Evolutionary conservation across 2,329 filamentous ascomycete genomes (phyloP).

Genomic region (Fusarium metavorans): DNA sequence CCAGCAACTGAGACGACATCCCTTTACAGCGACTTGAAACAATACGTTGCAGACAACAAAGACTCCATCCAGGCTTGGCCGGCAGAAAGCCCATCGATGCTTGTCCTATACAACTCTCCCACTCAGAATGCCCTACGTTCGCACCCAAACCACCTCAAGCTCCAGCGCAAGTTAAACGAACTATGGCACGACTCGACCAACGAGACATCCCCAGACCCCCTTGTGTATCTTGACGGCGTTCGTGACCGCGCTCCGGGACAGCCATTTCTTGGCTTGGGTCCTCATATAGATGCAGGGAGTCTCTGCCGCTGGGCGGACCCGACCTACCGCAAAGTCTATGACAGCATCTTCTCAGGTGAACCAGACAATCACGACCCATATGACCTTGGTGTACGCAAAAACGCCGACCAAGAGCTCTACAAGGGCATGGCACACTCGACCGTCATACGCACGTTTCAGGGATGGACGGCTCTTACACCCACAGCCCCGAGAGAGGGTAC

Average conservation of each 20-base stretch:
- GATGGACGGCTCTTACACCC: constrained; percentile 56
- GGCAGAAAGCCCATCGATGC: constrained; percentile 51
- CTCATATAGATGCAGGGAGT: constrained; percentile 58
- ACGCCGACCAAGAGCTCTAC: constrained; percentile 51
- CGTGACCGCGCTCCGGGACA: constrained; percentile 54
- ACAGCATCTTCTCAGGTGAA: constrained; percentile 51
- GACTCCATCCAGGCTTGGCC: constrained; percentile 50
- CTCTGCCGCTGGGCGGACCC: constrained; percentile 57
- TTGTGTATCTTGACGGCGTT: constrained; percentile 55
- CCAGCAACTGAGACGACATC: constrained; percentile 15
- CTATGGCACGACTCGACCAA: constrained; percentile 52
- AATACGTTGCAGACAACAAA: constrained; percentile 50
- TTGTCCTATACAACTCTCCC: constrained; percentile 54
- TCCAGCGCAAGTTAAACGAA: constrained; percentile 53
- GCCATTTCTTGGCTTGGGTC: constrained; percentile 55
- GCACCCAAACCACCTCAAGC: constrained; percentile 51
- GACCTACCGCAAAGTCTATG: constrained; percentile 52
- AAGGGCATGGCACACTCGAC: constrained; percentile 51
- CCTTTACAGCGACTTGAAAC: constrained; percentile 48
- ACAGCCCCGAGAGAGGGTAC: constrained; percentile 51
- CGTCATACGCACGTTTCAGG: constrained; percentile 55
- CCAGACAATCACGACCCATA: constrained; percentile 53
- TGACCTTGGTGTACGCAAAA: constrained; percentile 50
- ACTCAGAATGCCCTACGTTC: constrained; percentile 53
- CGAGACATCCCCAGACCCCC: constrained; percentile 49